Base-by-base conservation (phyloP, 2,329 filamentous ascomycete species). In the Phaeosphaeriaceae sp. region DNA sequence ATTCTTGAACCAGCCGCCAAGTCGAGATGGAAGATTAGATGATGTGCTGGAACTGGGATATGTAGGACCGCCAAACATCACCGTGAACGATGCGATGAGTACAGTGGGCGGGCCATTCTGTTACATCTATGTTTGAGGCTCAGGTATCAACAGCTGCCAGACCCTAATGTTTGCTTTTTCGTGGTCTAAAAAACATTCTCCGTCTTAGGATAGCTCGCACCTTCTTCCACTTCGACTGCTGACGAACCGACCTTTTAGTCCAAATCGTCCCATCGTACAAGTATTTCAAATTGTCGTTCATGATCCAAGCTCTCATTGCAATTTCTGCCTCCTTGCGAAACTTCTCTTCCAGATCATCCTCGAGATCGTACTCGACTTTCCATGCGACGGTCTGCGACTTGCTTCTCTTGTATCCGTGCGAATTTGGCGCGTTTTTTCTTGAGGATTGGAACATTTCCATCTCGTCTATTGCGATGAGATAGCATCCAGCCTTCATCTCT, bases 1-100 rank as follows among this genome's bases (percentile, higher is more conserved):
- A 0, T 76, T 83, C 17, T 70, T 79, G 52, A 80, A 82, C 52
- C 49, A 58, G 2, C 81, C 82, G 2, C 74, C 80, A 1, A 80
- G 78, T 42, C 59, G 79, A 7, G 80, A 82, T 55, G 79, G 81
- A 35, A 83, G 79, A 3, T 69, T 85, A n/a, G 76, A 82, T 6
- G 77, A 82, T 44, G 43, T 49, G 2, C 13, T 66, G 8, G 50
- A 24, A 2, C 22, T 66, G 11, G 57, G 59, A 28, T 54, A 65
- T 40, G 56, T 61, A 2, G 61, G 59, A 2, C 0, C 24, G 1
- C 46, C 52, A 8, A 66, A 64, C 13, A 69, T 77, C 23, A 71
- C 67, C 5, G 76, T 82, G 53, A 60, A 63, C 1, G 75, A 80
- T 49, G 56, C 79, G 22, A 74, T 80, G 69, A 80, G 75, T 46